phyloP scores from a whole-genome alignment of 176 grass and related monocot species.

The Oryza nivara region DNA sequence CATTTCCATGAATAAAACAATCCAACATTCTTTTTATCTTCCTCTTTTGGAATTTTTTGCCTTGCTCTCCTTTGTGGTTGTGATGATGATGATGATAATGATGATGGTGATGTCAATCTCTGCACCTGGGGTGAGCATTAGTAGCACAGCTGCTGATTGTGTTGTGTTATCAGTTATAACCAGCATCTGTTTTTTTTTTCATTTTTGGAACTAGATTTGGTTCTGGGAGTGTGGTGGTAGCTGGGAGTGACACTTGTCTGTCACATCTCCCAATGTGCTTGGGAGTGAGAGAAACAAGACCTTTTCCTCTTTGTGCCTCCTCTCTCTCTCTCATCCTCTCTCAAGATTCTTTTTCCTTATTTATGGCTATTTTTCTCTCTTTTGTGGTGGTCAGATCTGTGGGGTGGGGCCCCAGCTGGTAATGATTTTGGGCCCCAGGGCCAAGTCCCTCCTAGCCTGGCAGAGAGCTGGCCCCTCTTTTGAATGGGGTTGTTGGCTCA shows the following conservation, averaged over 20 bases:
- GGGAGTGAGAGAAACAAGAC: conserved; percentile 29
- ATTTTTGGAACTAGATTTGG: neutral
- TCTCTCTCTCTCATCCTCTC: neutral
- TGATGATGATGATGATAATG: neutral
- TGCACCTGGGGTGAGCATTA: conserved; percentile 1
- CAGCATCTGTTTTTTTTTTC: neutral
- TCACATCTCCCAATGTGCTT: conserved; percentile 45
- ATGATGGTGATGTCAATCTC: neutral
- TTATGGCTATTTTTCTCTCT: neutral
- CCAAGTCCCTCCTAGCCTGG: conserved; percentile 16
- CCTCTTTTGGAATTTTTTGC: conserved; percentile 7
- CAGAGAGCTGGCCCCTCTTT: conserved; percentile 6
- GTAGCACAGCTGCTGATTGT: neutral
- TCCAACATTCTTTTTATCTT: conserved; percentile 52
- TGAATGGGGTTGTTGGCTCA: conserved; percentile 28
- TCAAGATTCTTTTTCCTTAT: neutral
- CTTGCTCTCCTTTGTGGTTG: neutral
- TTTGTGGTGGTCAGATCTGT: conserved; percentile 28
- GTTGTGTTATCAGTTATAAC: neutral
- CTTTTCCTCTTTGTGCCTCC: conserved; percentile 23
- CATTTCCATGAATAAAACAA: conserved; percentile 82
- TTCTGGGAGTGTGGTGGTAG: neutral
- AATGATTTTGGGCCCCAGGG: conserved; percentile 43
- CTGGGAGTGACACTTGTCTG: neutral
- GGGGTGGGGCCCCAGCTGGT: neutral